Conservation (phyloP, 768 basidiomycete species). For the Lactarius quietus region DNA sequence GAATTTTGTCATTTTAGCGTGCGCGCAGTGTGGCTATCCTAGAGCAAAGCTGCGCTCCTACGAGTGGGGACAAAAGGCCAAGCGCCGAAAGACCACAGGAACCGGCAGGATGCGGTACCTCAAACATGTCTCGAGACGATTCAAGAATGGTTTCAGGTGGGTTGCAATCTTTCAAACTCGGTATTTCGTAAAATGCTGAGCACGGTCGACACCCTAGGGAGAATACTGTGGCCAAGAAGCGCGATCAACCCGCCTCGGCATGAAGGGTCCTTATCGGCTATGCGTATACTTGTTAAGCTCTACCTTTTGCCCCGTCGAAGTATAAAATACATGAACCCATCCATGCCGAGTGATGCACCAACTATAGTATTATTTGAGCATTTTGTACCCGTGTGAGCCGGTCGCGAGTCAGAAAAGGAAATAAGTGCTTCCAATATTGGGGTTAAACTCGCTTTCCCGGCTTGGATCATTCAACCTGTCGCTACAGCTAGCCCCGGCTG, state of each 20-base stretch:
- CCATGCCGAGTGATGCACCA: constrained; percentile 17
- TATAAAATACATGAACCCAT: constrained; percentile 35
- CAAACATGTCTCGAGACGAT: constrained; percentile 87
- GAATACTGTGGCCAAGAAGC: constrained; percentile 87
- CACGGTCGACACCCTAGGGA: constrained; percentile 48
- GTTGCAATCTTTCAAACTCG: constrained; percentile 24
- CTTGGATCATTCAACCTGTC: constrained; percentile 13
- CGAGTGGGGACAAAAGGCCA: constrained; percentile 98
- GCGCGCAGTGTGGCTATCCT: constrained; percentile 96
- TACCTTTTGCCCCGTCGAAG: constrained; percentile 25
- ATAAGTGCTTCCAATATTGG: background rate
- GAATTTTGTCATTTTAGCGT: constrained; percentile 48
- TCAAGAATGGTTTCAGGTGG: constrained; percentile 98
- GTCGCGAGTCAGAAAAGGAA: background rate
- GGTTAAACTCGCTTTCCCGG: background rate
- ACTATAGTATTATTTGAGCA: constrained; percentile 6
- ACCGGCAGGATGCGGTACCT: constrained; percentile 95
- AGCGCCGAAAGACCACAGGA: constrained; percentile 99
- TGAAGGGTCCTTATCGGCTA: constrained; percentile 34
- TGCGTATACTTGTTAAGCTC: constrained; percentile 22
- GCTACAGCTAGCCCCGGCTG: constrained; percentile 13
- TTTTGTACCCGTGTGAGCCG: background rate
- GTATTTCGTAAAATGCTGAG: background rate
- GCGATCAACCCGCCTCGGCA: constrained; percentile 54
- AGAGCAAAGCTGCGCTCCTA: constrained; percentile 92